Evolutionary conservation across 345 rosid genomes (phyloP), one percentile per base, ranked within the genome.

Genomic region (Trapa incisa): DNA sequence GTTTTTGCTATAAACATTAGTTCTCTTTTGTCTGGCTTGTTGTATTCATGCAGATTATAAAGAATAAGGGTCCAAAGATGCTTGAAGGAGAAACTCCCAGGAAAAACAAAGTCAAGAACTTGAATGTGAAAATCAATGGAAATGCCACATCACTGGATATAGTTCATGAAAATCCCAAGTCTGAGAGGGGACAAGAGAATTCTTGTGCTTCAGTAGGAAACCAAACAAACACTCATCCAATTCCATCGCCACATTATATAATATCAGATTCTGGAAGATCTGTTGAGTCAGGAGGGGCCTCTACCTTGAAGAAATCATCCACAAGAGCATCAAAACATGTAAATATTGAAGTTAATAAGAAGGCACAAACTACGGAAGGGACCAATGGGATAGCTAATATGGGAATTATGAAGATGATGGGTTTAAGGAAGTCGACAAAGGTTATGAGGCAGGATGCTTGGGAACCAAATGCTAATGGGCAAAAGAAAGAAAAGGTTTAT

Each of bases 371-470:
- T 13, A 68, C 78, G 67, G 75, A 72, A 53, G 81, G 79, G 74
- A 76, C 63, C 77, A 73, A 72, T 71, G 84, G 76, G 56, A 67
- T 67, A 41, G 62, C 83, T 41, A 72, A 74, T 48, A 73, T 68
- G 66, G 86, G 84, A 41, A 73, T 80, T 73, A 81, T 76, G 81
- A 87, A 82, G 82, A 82, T 78, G 85, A 76, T 79, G 83, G 79
- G 85, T 69, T 70, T 80, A 66, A 78, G 80, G 81, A 84, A 77
- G 81, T 78, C 87, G 53, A 22, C 77, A 53, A 86, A 84, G 78
- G 80, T 78, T 77, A 65, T 73, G 14, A 66, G 70, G 61, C 80
- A 73, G 61, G 80, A 76, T 65, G 33, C 57, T 38, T 33, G 61
- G 15, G 81, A 70, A 69, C 17, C 48, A 32, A 47, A 68, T 74